These are phyloP conservation scores for Pythium chondricola DNA, from an alignment of 352 stramenopile genomes.

Conservation along the genomic window DNA sequence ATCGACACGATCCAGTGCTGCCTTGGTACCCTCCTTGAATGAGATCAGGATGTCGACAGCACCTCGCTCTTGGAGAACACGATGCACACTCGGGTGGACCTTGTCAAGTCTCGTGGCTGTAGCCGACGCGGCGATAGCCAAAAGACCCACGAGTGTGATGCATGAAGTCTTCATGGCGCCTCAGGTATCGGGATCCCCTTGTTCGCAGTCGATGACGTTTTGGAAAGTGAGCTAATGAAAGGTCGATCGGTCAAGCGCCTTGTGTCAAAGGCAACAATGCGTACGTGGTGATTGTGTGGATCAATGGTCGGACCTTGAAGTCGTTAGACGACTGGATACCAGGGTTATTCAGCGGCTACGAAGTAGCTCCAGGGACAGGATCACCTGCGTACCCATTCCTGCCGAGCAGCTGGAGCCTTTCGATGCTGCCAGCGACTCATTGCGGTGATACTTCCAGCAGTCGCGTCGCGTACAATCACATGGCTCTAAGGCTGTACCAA, in stretches of 20 bases:
- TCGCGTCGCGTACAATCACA: neutral
- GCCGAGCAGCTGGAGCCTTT: neutral
- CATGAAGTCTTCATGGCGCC: constrained; percentile 1
- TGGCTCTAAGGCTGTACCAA: no score
- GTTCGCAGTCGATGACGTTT: no score
- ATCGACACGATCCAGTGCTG: constrained; percentile 5
- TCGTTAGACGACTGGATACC: constrained; percentile 19
- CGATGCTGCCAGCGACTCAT: neutral
- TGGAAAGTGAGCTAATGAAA: no score
- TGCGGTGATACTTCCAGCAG: constrained; percentile 11
- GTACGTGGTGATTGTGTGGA: no score
- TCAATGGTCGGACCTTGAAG: no score
- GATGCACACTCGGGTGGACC: constrained; percentile 20
- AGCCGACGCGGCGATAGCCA: neutral
- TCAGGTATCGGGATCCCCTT: no score
- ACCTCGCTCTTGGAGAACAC: constrained; percentile 4
- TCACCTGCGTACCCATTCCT: constrained; percentile 13
- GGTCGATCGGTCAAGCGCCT: no score
- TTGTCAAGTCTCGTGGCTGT: neutral
- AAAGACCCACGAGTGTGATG: neutral
- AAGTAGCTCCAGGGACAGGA: neutral
- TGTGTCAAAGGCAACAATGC: no score
- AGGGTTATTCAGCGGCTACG: constrained; percentile 1
- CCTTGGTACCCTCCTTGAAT: constrained; percentile 10
- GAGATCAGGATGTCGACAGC: constrained; percentile 17